These are phyloP conservation scores for Pyracantha coccinea DNA, from an alignment of 331 rosid species.

Conservation along the genomic window DNA sequence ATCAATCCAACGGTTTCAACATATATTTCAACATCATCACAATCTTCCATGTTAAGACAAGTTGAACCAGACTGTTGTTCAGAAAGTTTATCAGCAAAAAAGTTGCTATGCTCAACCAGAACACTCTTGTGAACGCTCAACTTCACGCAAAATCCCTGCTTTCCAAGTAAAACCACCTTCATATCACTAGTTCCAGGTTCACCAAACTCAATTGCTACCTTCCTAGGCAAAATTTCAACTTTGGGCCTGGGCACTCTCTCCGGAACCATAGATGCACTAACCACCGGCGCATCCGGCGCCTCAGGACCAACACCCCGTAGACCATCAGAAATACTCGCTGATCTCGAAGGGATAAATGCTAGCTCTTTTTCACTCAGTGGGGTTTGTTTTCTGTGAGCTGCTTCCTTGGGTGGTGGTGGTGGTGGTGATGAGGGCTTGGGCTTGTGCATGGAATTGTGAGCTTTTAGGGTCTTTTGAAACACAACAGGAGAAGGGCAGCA, in stretches of 20 bases:
- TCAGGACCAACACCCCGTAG: conserved; percentile 44
- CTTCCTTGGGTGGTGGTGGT: conserved; percentile 30
- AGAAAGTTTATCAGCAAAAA: conserved; percentile 53
- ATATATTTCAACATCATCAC: conserved; percentile 86
- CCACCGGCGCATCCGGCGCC: conserved; percentile 35
- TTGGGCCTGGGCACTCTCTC: conserved; percentile 60
- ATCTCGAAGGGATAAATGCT: conserved; percentile 39
- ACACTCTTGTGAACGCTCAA: conserved; percentile 71
- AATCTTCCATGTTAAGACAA: conserved; percentile 59
- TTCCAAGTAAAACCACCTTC: conserved; percentile 64
- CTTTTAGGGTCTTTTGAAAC: conserved; percentile 72
- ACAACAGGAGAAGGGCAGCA: conserved; percentile 92
- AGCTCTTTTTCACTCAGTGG: conserved; percentile 41
- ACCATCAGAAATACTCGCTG: conserved; percentile 39
- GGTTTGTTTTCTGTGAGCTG: conserved; percentile 39
- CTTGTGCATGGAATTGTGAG: conserved; percentile 62
- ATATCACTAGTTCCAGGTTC: conserved; percentile 79
- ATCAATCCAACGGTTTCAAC: conserved; percentile 87
- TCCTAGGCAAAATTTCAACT: conserved; percentile 62
- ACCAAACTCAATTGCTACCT: conserved; percentile 93
- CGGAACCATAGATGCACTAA: conserved; percentile 35
- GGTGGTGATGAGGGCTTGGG: conserved; percentile 71
- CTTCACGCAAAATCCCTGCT: conserved; percentile 90
- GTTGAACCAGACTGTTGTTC: conserved; percentile 40
- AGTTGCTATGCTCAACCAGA: conserved; percentile 47